phyloP scores from a whole-genome alignment of 768 basidiomycete species.

The Lactarius sanguifluus region DNA sequence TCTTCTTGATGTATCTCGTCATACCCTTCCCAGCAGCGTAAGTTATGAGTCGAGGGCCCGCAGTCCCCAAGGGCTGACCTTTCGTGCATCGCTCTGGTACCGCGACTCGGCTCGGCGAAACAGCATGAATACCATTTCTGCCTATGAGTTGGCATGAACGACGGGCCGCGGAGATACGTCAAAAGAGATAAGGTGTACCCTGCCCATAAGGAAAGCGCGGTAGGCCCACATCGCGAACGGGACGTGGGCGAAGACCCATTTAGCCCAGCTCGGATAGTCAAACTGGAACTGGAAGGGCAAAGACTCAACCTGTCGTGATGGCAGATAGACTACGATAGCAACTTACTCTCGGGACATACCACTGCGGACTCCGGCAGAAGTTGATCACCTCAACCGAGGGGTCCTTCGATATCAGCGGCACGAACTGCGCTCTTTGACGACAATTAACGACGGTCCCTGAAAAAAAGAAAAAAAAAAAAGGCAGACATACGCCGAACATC shows the following conservation, averaged over 20 bases:
- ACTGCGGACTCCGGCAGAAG: conserved; percentile 57
- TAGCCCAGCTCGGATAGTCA: conserved; percentile 44
- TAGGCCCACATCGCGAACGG: conserved; percentile 51
- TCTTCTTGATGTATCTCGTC: conserved; percentile 46
- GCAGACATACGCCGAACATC: conserved; percentile 50
- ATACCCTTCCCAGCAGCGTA: conserved; percentile 37
- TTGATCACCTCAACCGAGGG: conserved; percentile 52
- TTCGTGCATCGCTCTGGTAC: neutral
- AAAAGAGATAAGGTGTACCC: conserved; percentile 32
- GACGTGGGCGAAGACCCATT: conserved; percentile 56
- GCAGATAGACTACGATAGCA: conserved; percentile 2
- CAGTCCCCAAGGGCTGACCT: conserved; percentile 9
- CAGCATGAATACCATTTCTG: neutral
- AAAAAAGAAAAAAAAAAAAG: conserved; percentile 5
- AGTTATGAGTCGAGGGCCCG: neutral
- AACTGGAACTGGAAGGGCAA: conserved; percentile 38
- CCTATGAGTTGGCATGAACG: conserved; percentile 3
- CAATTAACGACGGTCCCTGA: too few relatives aligned
- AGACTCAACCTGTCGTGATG: neutral
- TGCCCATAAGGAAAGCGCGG: conserved; percentile 48
- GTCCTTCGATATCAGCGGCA: conserved; percentile 54
- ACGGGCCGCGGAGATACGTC: neutral
- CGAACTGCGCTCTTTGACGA: conserved; percentile 52
- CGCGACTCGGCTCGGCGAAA: conserved; percentile 11
- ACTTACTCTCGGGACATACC: conserved; percentile 52